A percentile compares a stretch with the other conserved stretches of the same genome.
phyloP scores from a whole-genome alignment of 768 basidiomycete genomes.

The Tylopilus vinaceipallidus region DNA sequence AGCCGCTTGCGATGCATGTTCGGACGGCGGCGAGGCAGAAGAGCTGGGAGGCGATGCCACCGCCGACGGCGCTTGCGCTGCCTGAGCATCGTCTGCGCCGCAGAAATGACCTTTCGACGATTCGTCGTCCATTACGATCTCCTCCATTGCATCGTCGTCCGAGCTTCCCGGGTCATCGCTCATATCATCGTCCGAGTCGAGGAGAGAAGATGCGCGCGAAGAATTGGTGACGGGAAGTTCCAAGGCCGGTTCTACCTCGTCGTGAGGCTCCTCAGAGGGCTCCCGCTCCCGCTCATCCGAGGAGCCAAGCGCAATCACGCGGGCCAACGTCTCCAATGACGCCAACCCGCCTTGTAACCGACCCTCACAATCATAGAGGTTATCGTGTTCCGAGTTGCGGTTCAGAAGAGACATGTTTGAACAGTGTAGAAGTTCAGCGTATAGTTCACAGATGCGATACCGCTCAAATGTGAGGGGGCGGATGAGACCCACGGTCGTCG shows the following conservation, averaged over 20 bases:
- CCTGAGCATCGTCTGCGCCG: constrained; percentile 28
- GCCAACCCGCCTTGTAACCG: constrained; percentile 84
- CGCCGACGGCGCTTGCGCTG: constrained; percentile 32
- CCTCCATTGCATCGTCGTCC: constrained; percentile 81
- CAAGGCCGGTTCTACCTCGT: constrained; percentile 59
- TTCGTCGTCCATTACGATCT: constrained; percentile 75
- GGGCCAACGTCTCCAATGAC: constrained; percentile 82
- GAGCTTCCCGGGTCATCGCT: constrained; percentile 70
- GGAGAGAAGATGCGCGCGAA: constrained; percentile 47
- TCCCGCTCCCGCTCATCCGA: constrained; percentile 55
- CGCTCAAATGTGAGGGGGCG: constrained; percentile 90
- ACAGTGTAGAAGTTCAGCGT: constrained; percentile 95
- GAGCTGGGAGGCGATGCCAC: constrained; percentile 30
- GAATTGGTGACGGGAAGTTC: constrained; percentile 66
- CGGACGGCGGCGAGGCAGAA: constrained; percentile 30
- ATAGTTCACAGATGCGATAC: constrained; percentile 93
- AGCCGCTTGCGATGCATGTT: constrained; percentile 27
- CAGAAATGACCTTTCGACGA: constrained; percentile 35
- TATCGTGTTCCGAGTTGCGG: constrained; percentile 63
- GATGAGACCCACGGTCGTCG: constrained; percentile 71
- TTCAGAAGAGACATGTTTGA: constrained; percentile 98
- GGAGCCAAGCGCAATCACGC: constrained; percentile 69
- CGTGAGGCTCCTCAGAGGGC: constrained; percentile 53
- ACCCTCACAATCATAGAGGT: constrained; percentile 79
- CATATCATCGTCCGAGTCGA: constrained; percentile 80